Base-by-base conservation (phyloP, 345 rosid species). In the Trapa bicornis region DNA sequence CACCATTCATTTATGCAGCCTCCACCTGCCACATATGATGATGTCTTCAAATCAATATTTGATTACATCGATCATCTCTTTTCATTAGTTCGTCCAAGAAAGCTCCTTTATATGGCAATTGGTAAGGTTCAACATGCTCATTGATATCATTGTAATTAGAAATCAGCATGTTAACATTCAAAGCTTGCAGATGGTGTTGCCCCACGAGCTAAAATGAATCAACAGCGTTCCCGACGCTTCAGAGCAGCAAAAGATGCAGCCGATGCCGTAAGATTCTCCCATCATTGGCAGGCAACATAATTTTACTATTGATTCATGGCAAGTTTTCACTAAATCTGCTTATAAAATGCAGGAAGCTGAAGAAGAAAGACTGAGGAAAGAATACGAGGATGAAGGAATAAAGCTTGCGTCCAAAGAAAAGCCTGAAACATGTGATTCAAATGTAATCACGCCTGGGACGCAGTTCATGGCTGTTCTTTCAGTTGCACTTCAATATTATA, bases 191-290 rank as follows among this genome's bases (percentile, higher is more conserved):
- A 95, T 77, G 99, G 99, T 61, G 99, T 95, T 73, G 98, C 99
- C 4, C 99, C 98, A 16, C 85, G 99, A 82, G 99, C 99, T 74
- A 95, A 95, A 83, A 95, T 95, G 96, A 95, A 95, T 75, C 99
- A 95, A 79, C 99, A 91, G 76, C 89, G 98, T 52, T 70, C 91
- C 69, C 89, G 99, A 17, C 96, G 99, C 3, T 95, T 87, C 75
- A 86, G 94, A 80, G 92, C 98, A 64, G 98, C 99, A 35, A 95
- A 95, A 79, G 99, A 95, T 71, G 94, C 98, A 43, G 92, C 97
- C 14, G 96, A 89, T 75, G 92, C 88, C 2, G 99, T 89, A 77
- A 84, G 82, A 66, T 75, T 67, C 69, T 64, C 53, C 36, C n/a
- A 47, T 32, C 1, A 58, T 38, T 58, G 15, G 4, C 11, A 58